Percentiles rank a stretch among this genome's conserved stretches.
Evolutionary conservation across 78 protist species (phyloP).

Genomic region (Dictyostelium brefeldianum): DNA sequence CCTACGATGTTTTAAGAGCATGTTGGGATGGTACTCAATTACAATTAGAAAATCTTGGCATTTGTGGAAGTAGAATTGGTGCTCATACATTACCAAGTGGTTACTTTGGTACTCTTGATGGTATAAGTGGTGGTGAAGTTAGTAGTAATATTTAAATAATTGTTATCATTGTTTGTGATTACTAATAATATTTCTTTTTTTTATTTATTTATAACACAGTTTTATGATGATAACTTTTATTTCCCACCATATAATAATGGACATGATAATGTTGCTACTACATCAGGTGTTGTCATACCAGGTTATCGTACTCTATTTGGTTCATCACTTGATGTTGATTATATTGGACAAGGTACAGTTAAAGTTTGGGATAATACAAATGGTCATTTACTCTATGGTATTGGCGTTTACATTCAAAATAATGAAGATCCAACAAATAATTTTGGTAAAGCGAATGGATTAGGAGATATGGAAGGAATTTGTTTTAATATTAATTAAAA

Average conservation of each 20-base stretch:
- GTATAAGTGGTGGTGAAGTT: conserved; percentile 28
- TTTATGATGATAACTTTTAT: conserved; percentile 43
- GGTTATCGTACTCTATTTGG: conserved; percentile 35
- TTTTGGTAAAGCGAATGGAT: conserved; percentile 57
- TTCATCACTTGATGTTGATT: conserved; percentile 26
- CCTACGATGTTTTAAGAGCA: conserved; percentile 22
- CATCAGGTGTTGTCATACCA: conserved; percentile 39
- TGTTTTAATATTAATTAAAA: neutral
- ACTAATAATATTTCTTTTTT: too few relatives aligned
- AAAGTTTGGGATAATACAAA: conserved; percentile 41
- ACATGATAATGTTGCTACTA: conserved; percentile 53
- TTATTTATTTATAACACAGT: too few relatives aligned
- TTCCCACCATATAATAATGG: conserved; percentile 31
- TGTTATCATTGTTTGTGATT: too few relatives aligned
- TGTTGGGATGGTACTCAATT: conserved; percentile 13
- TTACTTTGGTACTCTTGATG: conserved; percentile 24
- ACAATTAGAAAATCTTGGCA: neutral
- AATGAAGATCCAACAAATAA: neutral
- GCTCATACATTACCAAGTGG: conserved; percentile 37
- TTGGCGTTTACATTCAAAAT: conserved; percentile 35
- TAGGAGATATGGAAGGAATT: conserved; percentile 51
- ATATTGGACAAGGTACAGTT: conserved; percentile 47
- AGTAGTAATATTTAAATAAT: too few relatives aligned
- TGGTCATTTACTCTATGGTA: conserved; percentile 7
- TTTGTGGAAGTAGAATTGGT: conserved; percentile 39